Evolutionary conservation across 129 eudicot genomes (phyloP), one percentile per base, ranked within the genome.

Genomic region (Flaveria brownii): DNA sequence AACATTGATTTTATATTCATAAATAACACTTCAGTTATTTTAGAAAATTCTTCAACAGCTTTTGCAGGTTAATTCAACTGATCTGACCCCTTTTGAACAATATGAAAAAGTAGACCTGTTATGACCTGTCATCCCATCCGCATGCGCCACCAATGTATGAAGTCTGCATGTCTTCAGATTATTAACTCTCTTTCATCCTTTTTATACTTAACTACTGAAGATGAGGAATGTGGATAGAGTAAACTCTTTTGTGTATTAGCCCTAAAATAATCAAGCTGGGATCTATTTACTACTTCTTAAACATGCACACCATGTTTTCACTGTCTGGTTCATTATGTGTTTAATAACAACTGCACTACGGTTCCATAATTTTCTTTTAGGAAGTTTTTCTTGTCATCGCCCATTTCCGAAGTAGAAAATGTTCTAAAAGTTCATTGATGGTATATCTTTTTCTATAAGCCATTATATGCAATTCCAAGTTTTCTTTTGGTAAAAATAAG

Each of bases 111-210:
- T 68, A 47, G 46, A 47, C 42, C 33, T 70, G 74, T 59, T 20
- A 23, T 68, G 54, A 26, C 52, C 39, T 15, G 5, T 10, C 45
- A 68, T 30, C 45, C 54, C 11, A 67, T 17, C 17, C 42, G 72
- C 4, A 16, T 1, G 39, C 30, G n/a, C n/a, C 6, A 26, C 15
- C 39, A 15, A 59, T 22, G 25, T 36, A 50, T 16, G 42, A 20
- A 71, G 18, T n/a, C 61, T 46, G 62, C 78, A 62, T 63, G 73
- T 39, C 41, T 64, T 33, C 70, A 76, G 49, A 49, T 28, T 26
- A n/a, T 12, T 49, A 50, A 28, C 50, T 64, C 64, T 64, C 80
- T 56, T 72, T 12, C 33, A 49, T 20, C 49, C 51, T 63, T 63
- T 28, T 47, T 75, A 9, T 64, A 20, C 20, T 6, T 51, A 51